phyloP scores from a whole-genome alignment of 352 stramenopile species.

The Globisporangium nunn region DNA sequence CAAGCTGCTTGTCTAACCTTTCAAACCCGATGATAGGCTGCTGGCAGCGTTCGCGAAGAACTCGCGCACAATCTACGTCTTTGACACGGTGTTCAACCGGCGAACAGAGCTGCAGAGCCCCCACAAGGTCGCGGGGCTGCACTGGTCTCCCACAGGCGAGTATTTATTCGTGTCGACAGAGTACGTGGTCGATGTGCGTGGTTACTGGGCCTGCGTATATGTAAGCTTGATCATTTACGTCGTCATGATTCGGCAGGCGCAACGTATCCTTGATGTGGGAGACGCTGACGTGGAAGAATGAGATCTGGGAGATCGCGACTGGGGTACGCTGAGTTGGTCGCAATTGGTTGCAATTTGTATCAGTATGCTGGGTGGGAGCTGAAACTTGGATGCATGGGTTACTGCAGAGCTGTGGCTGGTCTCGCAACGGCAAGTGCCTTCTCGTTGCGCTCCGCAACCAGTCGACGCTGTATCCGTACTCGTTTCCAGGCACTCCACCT shows the following conservation, averaged over 20 bases:
- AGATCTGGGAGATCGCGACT: slow-evolving; percentile 66
- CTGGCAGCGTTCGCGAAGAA: slow-evolving; percentile 45
- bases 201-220: neutral
- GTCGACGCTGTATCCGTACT: slow-evolving; percentile 60
- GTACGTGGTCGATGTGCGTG: slow-evolving; percentile 21
- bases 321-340: slow-evolving; percentile 22
- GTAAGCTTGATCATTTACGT: no score
- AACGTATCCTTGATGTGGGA: slow-evolving; percentile 74
- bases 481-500: slow-evolving; percentile 48
- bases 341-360: neutral
- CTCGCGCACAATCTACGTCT: slow-evolving; percentile 43
- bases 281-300: slow-evolving; percentile 69
- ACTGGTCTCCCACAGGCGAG: slow-evolving; percentile 79
- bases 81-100: slow-evolving; percentile 49
- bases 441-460: slow-evolving; percentile 58
- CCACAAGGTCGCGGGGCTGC: slow-evolving; percentile 34
- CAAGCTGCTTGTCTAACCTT: no score
- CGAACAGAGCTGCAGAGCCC: slow-evolving; percentile 57
- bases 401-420: slow-evolving; percentile 62
- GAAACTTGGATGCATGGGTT: slow-evolving; percentile 2
- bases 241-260: slow-evolving; percentile 17
- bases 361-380: neutral
- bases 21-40: slow-evolving; percentile 18
- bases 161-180: slow-evolving; percentile 72
- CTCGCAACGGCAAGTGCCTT: slow-evolving; percentile 55